Base-by-base conservation (phyloP, 768 basidiomycete species). In the Amanita thiersii region DNA sequence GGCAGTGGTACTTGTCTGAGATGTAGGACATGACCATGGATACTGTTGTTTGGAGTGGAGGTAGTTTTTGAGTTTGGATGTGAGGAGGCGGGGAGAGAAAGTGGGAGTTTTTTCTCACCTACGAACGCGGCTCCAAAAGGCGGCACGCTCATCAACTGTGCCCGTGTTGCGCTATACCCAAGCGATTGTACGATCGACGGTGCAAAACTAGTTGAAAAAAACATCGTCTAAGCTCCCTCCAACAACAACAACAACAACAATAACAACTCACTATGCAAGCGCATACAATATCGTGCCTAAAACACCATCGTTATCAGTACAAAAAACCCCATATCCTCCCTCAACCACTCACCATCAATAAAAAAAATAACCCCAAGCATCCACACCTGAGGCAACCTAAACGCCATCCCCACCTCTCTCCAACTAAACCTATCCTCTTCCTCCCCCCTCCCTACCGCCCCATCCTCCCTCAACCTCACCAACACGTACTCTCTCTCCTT, bases 131-230 rank as follows among this genome's bases (percentile, higher is more conserved):
- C 47, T 2, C 69, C 72, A 32, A 71, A 79, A 2, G 77, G 77
- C 10, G 69, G 69, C 2, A 82, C 81, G 10, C 72, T 78, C 68
- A 79, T 74, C 2, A 84, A 63, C 51, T 83, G 79, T 8, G 76
- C 73, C 17, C 62, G 56, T 23, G 72, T 63, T 0, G 70, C 66
- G 2, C 66, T 66, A 54, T 71, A 81, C 14, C 80, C 80, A 2
- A 83, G 67, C 12, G 66, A 63, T 21, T 73, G 63, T 4, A 88
- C 74, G 56, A 89, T 84, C 3, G 80, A 79, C 4, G 86, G 86
- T 5, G 76, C 63, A 58, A 89, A 87, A 50, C 84, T 77, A 35
- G 40, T 47, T 19, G 3, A 10, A 8, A 17, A 37, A 17, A 4
- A 34, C 31, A 42, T 20, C 29, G 41, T 17, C 40, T 25, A 5